Conservation (phyloP, 2,329 filamentous ascomycete species). For the Anthostomella pinea region DNA sequence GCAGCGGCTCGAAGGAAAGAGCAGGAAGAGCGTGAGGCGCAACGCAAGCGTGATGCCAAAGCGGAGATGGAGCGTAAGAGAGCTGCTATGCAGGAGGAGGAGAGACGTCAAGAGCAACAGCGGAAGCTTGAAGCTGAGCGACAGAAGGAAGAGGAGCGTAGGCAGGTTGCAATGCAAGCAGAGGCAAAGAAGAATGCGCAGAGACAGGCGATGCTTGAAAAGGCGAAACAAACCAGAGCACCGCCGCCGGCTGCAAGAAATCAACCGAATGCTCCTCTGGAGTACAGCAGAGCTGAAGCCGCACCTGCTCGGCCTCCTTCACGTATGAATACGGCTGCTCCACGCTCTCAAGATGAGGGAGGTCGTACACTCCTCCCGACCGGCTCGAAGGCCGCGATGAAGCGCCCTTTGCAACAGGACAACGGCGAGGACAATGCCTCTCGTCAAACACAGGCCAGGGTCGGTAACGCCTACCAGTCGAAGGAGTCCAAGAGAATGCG, state of each 20-base stretch:
- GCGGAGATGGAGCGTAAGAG: slow-evolving; percentile 77
- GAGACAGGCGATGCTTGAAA: slow-evolving; percentile 61
- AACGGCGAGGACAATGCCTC: slow-evolving; percentile 54
- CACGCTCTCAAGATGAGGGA: slow-evolving; percentile 55
- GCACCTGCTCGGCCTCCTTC: slow-evolving; percentile 48
- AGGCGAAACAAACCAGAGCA: slow-evolving; percentile 61
- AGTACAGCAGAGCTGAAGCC: slow-evolving; percentile 39
- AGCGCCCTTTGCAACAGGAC: slow-evolving; percentile 69
- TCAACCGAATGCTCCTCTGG: slow-evolving; percentile 51
- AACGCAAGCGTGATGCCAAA: slow-evolving; percentile 78
- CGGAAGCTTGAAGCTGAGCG: slow-evolving; percentile 60
- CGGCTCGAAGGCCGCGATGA: slow-evolving; percentile 69
- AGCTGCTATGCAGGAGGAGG: slow-evolving; percentile 63
- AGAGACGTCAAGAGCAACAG: slow-evolving; percentile 57
- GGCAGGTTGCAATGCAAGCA: slow-evolving; percentile 48
- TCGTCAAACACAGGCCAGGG: slow-evolving; percentile 46
- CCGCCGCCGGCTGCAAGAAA: slow-evolving; percentile 58
- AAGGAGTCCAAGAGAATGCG: slow-evolving; percentile 77
- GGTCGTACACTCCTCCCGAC: slow-evolving; percentile 57
- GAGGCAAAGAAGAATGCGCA: slow-evolving; percentile 67
- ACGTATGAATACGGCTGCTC: slow-evolving; percentile 54
- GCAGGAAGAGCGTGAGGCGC: slow-evolving; percentile 75
- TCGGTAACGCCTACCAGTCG: slow-evolving; percentile 61
- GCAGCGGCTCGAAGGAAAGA: slow-evolving; percentile 80
- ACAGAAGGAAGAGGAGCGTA: slow-evolving; percentile 59